Evolutionary conservation across 768 basidiomycete species (phyloP), one percentile per base, ranked within the genome.

Genomic region (Polyporus arcularius): DNA sequence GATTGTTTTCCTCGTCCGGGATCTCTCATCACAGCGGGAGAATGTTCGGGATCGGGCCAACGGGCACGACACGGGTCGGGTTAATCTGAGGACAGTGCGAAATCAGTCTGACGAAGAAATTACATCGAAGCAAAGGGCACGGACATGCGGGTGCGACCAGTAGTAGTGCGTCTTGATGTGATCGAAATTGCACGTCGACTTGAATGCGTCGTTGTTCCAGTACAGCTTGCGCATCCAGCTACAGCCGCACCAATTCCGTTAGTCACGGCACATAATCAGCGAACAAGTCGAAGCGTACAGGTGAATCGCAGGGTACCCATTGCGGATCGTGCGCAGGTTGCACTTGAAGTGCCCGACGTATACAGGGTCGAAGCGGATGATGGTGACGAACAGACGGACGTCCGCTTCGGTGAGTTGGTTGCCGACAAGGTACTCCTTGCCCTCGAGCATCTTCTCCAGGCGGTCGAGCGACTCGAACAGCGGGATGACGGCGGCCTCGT

Each of bases 311-410:
- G 96, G 95, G 74, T 95, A 98, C 4, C 90, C 90, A 67, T 86
- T 77, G 32, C 96, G 91, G 69, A 97, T 91, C 48, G 83, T 86
- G 39, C 88, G 86, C 63, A 93, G 71, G 78, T 96, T 94, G 77
- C 93, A 95, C 68, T 97, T 97, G 83, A 98, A 98, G 72, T 94
- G 92, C 0, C 88, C 85, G 47, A 89, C 82, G 74, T 98, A 98
- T 16, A 90, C 95, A 2, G 88, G 86, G 66, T 96, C 94, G 74
- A 95, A 96, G 45, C 94, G 92, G 60, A 93, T 89, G 60, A 95
- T 88, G 3, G 96, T 97, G 18, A 96, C 94, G 77, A 84, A 98
- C 42, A 98, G 86, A 48, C 96, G 84, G 56, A 89, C 76, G 65
- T 93, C 92, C 0, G 89, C 89, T 70, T 94, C 92, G 0, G 94